Percentiles rank a stretch among this genome's conserved stretches.
Evolutionary conservation across 139 green algal species (phyloP).

Genomic region (Haematococcus lacustris): DNA sequence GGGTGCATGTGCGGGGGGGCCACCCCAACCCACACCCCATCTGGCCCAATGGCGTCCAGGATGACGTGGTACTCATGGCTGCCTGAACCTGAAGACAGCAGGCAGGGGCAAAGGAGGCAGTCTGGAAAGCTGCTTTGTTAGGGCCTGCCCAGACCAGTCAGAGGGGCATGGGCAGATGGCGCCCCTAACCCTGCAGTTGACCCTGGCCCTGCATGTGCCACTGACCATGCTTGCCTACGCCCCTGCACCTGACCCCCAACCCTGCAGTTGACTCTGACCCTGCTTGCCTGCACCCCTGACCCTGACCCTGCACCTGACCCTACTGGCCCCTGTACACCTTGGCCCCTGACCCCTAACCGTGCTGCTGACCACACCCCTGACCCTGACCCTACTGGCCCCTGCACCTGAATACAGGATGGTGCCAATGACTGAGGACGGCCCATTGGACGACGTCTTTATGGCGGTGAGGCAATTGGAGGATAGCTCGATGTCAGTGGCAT

Average conservation of each 20-base stretch:
- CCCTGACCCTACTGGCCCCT: too few relatives aligned
- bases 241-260: too few relatives aligned
- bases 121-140: too few relatives aligned
- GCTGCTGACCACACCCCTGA: too few relatives aligned
- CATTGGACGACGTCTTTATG: constrained; percentile 36
- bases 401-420: constrained; percentile 47
- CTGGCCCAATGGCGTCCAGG: constrained; percentile 46
- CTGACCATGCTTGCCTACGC: too few relatives aligned
- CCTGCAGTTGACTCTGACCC: too few relatives aligned
- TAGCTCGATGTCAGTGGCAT: constrained; percentile 43
- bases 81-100: constrained; percentile 7
- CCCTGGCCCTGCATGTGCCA: too few relatives aligned
- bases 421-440: constrained; percentile 39
- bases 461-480: constrained; percentile 56
- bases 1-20: constrained; percentile 36
- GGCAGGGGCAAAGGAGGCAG: neutral
- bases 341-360: too few relatives aligned
- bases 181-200: too few relatives aligned
- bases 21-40: constrained; percentile 55
- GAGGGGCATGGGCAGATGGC: too few relatives aligned
- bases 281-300: neutral
- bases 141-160: too few relatives aligned
- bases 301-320: neutral
- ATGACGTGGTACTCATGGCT: constrained; percentile 58
- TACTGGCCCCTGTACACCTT: neutral